Base-by-base conservation (phyloP, 1,284 basidiomycete species). In the Trichosporon inkin region DNA sequence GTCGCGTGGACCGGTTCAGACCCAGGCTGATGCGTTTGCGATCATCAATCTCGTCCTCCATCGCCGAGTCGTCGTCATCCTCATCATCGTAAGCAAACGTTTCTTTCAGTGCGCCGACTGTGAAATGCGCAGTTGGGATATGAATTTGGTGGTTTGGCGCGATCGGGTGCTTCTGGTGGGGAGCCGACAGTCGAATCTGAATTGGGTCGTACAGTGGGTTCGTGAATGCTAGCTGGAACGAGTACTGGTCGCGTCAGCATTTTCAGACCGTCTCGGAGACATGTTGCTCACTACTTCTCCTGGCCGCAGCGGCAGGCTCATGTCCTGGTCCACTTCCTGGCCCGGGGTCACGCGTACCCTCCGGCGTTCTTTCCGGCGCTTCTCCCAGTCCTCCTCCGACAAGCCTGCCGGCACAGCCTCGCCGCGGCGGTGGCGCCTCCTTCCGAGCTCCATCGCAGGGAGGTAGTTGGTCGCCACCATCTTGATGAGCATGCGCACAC, bases 121-220 rank as follows among this genome's bases (percentile, higher is more conserved):
- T 83, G 72, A 96, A 93, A 11, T 86, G 80, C 0, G 84, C 80
- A 8, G 85, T 85, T 0, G 90, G 89, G 2, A 95, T 79, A 17
- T 87, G 86, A 6, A 94, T 53, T 6, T 67, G 64, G 38, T 65
- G 62, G 34, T 67, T 68, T 2, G 64, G 36, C 16, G 60, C 38
- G 1, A 67, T 57, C 8, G 65, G 72, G 17, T 71, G 85, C 79
- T 59, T 85, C 80, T 69, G 90, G 87, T 17, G 88, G 84, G 32
- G 55, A 3, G 54, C 34, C 56, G 66, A 32, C 85, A 97, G 77
- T 10, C 88, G 83, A 40, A 96, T 89, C 76, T 90, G 88, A 37
- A 96, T 96, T 0, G 90, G 88, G 71, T 97, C 94, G 70, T 94
- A 95, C 17, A 97, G 80, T 2, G 94, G 94, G 76, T 97, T 98